Percentiles rank a stretch among this genome's conserved stretches.
These are phyloP conservation scores for Papilionanthe hybrid DNA, from an alignment of 116 monocot genomes.

Conservation along the genomic window DNA sequence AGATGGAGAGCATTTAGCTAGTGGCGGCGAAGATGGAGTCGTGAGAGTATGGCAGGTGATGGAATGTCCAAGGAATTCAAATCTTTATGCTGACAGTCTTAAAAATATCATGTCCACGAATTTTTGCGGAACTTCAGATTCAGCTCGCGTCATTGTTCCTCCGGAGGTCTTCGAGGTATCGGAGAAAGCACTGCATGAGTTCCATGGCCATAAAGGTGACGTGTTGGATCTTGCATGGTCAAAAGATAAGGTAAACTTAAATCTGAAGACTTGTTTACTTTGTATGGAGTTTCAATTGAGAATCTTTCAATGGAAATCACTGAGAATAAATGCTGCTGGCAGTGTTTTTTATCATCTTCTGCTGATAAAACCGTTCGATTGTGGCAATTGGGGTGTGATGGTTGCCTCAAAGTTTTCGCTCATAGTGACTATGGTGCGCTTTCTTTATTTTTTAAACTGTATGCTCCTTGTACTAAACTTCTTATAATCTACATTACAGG, in stretches of 20 bases:
- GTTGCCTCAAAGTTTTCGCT: slow-evolving; percentile 29
- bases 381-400: slow-evolving; percentile 27
- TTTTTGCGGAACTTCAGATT: slow-evolving; percentile 26
- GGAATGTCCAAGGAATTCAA: slow-evolving; percentile 31
- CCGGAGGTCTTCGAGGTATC: slow-evolving; percentile 44
- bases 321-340: slow-evolving; percentile 11
- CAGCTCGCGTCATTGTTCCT: slow-evolving; percentile 52
- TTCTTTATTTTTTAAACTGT: neutral
- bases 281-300: neutral
- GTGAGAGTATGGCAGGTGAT: slow-evolving; percentile 69
- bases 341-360: slow-evolving; percentile 33
- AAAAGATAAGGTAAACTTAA: slow-evolving; percentile 25
- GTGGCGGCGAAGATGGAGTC: slow-evolving; percentile 75
- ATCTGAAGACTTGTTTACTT: neutral
- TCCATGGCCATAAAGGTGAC: slow-evolving; percentile 47
- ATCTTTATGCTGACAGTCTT: slow-evolving; percentile 29
- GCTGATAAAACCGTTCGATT: slow-evolving; percentile 37
- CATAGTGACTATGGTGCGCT: slow-evolving; percentile 36
- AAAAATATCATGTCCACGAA: slow-evolving; percentile 21
- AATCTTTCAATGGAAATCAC: neutral
- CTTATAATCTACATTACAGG: neutral
- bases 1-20: slow-evolving; percentile 66
- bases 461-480: neutral
- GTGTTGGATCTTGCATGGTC: slow-evolving; percentile 62
- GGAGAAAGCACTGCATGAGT: slow-evolving; percentile 55